phyloP scores from a whole-genome alignment of 2,329 filamentous ascomycete species.

The Microcera coccophila region DNA sequence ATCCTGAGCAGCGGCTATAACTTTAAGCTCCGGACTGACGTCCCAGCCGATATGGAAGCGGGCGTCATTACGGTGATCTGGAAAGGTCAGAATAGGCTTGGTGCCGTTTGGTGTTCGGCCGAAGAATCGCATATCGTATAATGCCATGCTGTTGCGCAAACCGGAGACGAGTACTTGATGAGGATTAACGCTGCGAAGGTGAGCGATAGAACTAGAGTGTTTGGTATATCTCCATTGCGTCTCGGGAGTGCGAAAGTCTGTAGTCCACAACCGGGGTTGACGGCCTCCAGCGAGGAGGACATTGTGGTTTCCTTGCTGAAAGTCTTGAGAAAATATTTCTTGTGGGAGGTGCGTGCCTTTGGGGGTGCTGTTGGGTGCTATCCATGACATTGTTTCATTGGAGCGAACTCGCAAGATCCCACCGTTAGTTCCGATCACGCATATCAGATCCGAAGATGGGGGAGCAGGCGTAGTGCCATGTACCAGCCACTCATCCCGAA shows the following conservation, averaged over 20 bases:
- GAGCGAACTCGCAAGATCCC: conserved; percentile 42
- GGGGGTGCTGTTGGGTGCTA: conserved; percentile 25
- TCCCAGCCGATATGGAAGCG: conserved; percentile 51
- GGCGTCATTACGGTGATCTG: conserved; percentile 47
- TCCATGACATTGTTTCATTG: conserved; percentile 32
- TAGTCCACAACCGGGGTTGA: conserved; percentile 41
- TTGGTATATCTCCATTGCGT: conserved; percentile 31
- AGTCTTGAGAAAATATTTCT: conserved; percentile 49
- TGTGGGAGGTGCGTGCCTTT: conserved; percentile 20
- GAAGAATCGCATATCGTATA: conserved; percentile 55
- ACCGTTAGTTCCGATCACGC: conserved; percentile 45
- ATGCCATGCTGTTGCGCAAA: conserved; percentile 44
- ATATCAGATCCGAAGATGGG: conserved; percentile 36
- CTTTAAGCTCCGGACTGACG: conserved; percentile 42
- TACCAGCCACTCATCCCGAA: conserved; percentile 31
- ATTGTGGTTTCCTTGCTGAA: conserved; percentile 40
- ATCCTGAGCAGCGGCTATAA: conserved; percentile 53
- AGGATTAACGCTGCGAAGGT: conserved; percentile 46
- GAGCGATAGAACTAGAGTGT: conserved; percentile 43
- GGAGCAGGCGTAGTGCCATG: conserved; percentile 43
- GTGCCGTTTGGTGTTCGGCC: conserved; percentile 18
- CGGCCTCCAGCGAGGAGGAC: conserved; percentile 51
- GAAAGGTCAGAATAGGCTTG: conserved; percentile 45
- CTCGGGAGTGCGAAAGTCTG: conserved; percentile 42
- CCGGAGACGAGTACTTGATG: conserved; percentile 53